Evolutionary conservation across 371 early-diverging fungal species (phyloP).

Genomic region (Rhizopus microsporus): DNA sequence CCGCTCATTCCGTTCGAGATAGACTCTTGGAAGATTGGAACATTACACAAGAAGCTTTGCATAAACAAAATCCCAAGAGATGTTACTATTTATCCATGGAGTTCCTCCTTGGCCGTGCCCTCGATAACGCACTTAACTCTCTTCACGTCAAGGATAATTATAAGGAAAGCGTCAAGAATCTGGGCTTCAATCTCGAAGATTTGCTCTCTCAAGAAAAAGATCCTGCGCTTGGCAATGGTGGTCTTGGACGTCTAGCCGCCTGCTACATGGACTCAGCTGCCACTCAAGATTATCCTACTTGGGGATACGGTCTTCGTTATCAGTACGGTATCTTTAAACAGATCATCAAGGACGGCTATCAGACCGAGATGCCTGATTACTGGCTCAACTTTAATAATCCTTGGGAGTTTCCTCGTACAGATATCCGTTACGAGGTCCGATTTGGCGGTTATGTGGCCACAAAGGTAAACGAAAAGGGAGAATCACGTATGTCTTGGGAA

Average conservation of each 20-base stretch:
- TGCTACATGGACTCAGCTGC: constrained; percentile 93
- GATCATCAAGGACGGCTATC: constrained; percentile 81
- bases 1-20: constrained; percentile 85
- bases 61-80: constrained; percentile 74
- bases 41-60: constrained; percentile 68
- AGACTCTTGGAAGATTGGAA: constrained; percentile 88
- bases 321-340: constrained; percentile 96
- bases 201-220: constrained; percentile 87
- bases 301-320: constrained; percentile 89
- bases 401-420: constrained; percentile 92
- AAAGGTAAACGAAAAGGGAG: constrained; percentile 62
- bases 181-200: constrained; percentile 90
- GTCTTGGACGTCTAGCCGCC: constrained; percentile 88
- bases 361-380: constrained; percentile 90
- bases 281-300: constrained; percentile 84
- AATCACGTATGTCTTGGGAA: constrained; percentile 76
- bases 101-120: constrained; percentile 89
- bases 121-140: constrained; percentile 90
- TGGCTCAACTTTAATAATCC: constrained; percentile 87
- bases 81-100: constrained; percentile 94
- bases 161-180: constrained; percentile 58
- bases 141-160: constrained; percentile 77
- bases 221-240: constrained; percentile 96
- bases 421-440: constrained; percentile 80
- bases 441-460: constrained; percentile 85